Base-by-base conservation (phyloP, 805 yeast genomes). In the Sugiyamaella americana region DNA sequence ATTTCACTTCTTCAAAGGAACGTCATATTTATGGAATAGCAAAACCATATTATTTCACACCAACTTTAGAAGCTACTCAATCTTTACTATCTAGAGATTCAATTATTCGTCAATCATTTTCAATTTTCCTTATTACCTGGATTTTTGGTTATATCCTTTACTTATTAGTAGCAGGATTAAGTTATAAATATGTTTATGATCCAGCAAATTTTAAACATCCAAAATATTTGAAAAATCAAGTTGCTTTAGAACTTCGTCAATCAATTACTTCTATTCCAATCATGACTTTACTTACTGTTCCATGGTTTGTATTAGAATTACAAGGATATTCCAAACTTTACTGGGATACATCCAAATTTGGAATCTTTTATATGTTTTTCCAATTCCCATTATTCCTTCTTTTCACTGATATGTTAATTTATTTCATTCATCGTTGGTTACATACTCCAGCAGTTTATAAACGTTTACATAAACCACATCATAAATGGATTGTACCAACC, bases 401-500 rank as follows among this genome's bases (percentile, higher is more conserved):
- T 73, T 93, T 93, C 66, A 93, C 98, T 1, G 98, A 93, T 68
- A 83, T 87, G 64, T 84, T 91, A 47, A 88, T 93, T 60, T 93
- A 93, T 65, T 73, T 84, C 61, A 83, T 88, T 57, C 98, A 93
- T 70, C 80, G 98, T 63, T 78, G 86, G 77, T 75, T 93, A 60
- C 98, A 93, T 66, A 87, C 93, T 87, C 97, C 96, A 19, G 57
- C 73, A 16, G 82, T 93, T 36, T 93, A 93, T 78, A 89, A 84
- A 71, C 65, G 60, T 21, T 71, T 93, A 52, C 98, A 93, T 72
- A 93, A 93, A 71, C 97, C 97, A 10, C 98, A 93, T 68, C 98
- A 93, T 76, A 93, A 93, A 70, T 93, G 98, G 98, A 80, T 93
- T 57, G 96, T 93, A 36, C 91, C 98, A 51, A 91, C 98, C 6